Evolutionary conservation across 2,329 filamentous ascomycete genomes (phyloP).

Genomic region (Diplodia mutila): DNA sequence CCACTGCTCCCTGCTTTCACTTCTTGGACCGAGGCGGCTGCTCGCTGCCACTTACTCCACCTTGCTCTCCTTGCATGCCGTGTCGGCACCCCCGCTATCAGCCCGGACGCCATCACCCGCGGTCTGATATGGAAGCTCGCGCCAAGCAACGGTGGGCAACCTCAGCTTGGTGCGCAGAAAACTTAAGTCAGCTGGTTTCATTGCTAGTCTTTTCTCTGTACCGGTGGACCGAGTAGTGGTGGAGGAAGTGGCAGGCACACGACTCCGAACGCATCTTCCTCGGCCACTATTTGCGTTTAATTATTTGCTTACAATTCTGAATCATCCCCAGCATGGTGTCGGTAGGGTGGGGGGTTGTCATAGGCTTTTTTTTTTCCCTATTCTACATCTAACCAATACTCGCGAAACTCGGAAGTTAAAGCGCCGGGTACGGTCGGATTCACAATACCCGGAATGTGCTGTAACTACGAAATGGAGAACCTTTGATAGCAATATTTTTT

Average conservation of each 20-base stretch:
- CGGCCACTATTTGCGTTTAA: conserved; percentile 22
- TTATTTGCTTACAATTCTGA: conserved; percentile 16
- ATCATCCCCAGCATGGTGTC: conserved; percentile 25
- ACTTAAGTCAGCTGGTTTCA: conserved; percentile 19
- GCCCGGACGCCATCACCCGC: conserved; percentile 17
- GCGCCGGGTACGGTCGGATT: conserved; percentile 9
- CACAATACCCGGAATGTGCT: conserved; percentile 20
- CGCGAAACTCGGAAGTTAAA: conserved; percentile 21
- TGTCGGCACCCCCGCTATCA: conserved; percentile 18
- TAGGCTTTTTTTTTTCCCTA: conserved; percentile 16
- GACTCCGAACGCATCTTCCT: conserved; percentile 20
- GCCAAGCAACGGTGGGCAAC: conserved; percentile 6
- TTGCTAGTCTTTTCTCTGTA: conserved; percentile 6
- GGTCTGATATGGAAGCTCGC: conserved; percentile 24
- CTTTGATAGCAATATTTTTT: conserved; percentile 16
- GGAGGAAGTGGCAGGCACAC: conserved; percentile 25
- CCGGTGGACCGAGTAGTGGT: conserved; percentile 25
- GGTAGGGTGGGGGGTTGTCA: conserved; percentile 21
- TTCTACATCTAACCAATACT: conserved; percentile 9
- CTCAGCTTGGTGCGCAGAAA: conserved; percentile 22
- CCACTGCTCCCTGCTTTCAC: conserved; percentile 5
- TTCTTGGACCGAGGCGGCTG: conserved; percentile 9
- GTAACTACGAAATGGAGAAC: conserved; percentile 25
- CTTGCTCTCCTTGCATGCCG: conserved; percentile 15
- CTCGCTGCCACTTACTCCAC: conserved; percentile 15